Evolutionary conservation across 2,329 filamentous ascomycete genomes (phyloP).

Genomic region (Laburnicola sp.): DNA sequence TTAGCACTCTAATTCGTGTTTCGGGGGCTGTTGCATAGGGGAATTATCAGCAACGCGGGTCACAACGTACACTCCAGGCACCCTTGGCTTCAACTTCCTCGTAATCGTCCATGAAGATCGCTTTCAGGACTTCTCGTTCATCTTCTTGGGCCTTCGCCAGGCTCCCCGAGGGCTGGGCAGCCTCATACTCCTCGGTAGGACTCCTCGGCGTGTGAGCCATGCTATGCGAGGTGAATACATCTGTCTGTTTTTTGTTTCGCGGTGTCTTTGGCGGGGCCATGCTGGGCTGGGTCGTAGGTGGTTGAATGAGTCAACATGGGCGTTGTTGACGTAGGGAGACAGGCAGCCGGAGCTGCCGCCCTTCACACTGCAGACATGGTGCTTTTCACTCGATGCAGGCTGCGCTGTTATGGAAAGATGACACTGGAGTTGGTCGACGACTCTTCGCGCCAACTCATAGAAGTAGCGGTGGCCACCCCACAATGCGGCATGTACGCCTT

Average conservation of each 20-base stretch:
- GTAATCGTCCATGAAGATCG: slow-evolving; percentile 91
- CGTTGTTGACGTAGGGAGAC: slow-evolving; percentile 40
- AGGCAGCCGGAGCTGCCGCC: slow-evolving; percentile 54
- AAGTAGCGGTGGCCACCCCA: slow-evolving; percentile 16
- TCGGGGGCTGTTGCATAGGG: background rate
- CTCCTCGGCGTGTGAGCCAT: slow-evolving; percentile 27
- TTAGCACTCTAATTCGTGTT: background rate
- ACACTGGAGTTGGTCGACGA: slow-evolving; percentile 18
- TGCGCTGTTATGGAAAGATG: slow-evolving; percentile 9
- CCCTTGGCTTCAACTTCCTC: slow-evolving; percentile 69
- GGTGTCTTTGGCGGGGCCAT: slow-evolving; percentile 54
- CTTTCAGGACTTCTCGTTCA: slow-evolving; percentile 80
- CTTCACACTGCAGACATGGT: slow-evolving; percentile 48
- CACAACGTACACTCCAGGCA: slow-evolving; percentile 77
- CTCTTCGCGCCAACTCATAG: slow-evolving; percentile 12
- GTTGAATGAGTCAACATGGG: slow-evolving; percentile 37
- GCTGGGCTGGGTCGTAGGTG: slow-evolving; percentile 43
- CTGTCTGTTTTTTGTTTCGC: slow-evolving; percentile 44
- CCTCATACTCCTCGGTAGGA: slow-evolving; percentile 33
- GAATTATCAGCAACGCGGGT: slow-evolving; percentile 5
- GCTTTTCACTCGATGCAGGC: slow-evolving; percentile 13
- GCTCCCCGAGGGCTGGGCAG: slow-evolving; percentile 53
- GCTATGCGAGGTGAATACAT: slow-evolving; percentile 38
- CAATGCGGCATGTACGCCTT: slow-evolving; percentile 6
- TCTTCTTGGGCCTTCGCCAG: slow-evolving; percentile 86